A percentile compares a stretch with the other conserved stretches of the same genome.
Evolutionary conservation across 192 early-diverging fungal genomes (phyloP).

Genomic region (Hyaloraphidium curvatum): DNA sequence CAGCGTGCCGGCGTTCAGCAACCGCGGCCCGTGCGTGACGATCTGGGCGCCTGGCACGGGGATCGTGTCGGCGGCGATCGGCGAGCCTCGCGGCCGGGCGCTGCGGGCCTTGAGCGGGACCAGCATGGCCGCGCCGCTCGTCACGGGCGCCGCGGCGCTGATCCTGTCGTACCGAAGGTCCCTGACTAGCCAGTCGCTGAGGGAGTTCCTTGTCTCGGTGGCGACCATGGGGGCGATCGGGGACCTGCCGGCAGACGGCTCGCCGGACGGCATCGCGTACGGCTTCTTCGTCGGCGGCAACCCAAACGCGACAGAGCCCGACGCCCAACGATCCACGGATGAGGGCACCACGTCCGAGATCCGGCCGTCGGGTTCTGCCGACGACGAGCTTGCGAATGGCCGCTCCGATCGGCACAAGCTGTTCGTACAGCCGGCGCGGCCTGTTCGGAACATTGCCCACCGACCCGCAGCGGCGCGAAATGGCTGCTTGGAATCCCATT

Average conservation of each 20-base stretch:
- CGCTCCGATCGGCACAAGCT: no score
- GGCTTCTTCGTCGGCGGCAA: no score
- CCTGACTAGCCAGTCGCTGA: neutral
- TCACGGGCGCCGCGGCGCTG: neutral
- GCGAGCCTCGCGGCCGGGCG: neutral
- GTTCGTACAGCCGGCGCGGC: no score
- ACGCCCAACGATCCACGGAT: no score
- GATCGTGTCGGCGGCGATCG: neutral
- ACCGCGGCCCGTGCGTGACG: neutral
- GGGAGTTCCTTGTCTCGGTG: neutral
- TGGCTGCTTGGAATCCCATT: no score
- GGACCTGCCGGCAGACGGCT: neutral
- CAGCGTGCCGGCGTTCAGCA: neutral
- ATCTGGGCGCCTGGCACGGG: neutral
- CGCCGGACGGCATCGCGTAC: no score
- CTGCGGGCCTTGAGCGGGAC: neutral
- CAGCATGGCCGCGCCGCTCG: neutral
- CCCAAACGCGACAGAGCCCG: no score
- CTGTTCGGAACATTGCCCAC: no score
- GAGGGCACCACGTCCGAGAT: no score
- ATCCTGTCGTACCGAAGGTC: neutral
- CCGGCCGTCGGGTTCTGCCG: no score
- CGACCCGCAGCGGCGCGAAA: no score
- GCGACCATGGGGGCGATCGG: neutral
- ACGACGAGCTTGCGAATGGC: no score